Evolutionary conservation across 495 filamentous ascomycete genomes (phyloP).

Genomic region (Trichoderma erinaceum): DNA sequence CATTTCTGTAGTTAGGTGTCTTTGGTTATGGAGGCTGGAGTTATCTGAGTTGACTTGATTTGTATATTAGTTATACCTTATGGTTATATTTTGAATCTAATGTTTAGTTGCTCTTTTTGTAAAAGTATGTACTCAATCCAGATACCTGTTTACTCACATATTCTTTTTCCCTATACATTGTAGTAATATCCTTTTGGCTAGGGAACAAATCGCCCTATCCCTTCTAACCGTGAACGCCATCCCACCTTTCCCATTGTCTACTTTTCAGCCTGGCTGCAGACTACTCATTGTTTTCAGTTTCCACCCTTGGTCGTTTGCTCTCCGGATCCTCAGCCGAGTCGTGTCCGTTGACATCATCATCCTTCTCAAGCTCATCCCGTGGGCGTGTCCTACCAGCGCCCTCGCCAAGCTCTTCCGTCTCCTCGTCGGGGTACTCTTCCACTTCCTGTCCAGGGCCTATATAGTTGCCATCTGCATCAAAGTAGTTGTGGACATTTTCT

Average conservation of each 20-base stretch:
- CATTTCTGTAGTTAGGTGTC: not conserved
- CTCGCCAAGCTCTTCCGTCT: conserved; percentile 38
- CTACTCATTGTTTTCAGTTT: conserved; percentile 20
- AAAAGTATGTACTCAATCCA: not conserved
- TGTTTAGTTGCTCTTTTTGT: not conserved
- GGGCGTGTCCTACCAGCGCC: conserved; percentile 38
- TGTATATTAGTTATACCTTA: not conserved
- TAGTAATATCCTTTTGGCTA: not conserved
- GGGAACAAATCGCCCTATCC: not conserved
- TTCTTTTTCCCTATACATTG: not conserved
- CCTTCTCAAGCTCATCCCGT: conserved; percentile 33
- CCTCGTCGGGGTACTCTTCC: conserved; percentile 22
- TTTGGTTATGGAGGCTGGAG: not conserved
- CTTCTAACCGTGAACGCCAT: not conserved
- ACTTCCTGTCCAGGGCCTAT: conserved; percentile 31
- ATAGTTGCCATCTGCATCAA: conserved; percentile 51
- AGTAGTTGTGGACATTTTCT: conserved; percentile 82
- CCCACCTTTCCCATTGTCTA: not conserved
- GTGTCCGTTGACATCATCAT: conserved; percentile 26
- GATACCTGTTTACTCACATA: not conserved
- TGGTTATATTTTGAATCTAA: not conserved
- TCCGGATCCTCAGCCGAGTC: conserved; percentile 30
- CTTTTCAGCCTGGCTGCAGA: not conserved
- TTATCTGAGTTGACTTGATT: not conserved
- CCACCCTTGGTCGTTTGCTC: conserved; percentile 35